Conservation (phyloP, 2,329 filamentous ascomycete species). For the Sarocladium strictum region DNA sequence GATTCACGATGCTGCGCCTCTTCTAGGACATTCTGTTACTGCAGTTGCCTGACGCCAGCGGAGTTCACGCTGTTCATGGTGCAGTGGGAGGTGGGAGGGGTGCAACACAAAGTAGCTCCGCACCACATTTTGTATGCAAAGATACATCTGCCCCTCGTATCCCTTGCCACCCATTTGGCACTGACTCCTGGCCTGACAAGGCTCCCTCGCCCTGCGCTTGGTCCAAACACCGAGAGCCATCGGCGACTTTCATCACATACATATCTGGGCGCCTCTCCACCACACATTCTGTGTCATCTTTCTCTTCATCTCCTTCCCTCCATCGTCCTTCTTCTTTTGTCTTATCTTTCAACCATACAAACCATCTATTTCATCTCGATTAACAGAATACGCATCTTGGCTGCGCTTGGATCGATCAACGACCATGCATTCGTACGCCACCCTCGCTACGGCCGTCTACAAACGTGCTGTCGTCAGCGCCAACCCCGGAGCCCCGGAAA, state of each 20-base stretch:
- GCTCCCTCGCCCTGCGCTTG: background rate
- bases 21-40: no score
- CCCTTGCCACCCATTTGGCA: no score
- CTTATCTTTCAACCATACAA: conserved; percentile 9
- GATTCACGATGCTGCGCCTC: no score
- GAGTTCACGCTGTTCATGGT: no score
- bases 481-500: background rate
- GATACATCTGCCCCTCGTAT: no score
- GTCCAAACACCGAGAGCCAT: background rate
- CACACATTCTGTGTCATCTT: conserved; percentile 7
- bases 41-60: no score
- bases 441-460: conserved; percentile 4
- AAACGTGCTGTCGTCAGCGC: conserved; percentile 1
- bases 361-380: background rate
- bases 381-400: background rate
- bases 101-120: no score
- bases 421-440: conserved; percentile 5
- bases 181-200: no score
- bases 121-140: no score
- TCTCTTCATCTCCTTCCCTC: background rate
- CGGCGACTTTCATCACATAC: background rate
- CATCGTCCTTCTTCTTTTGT: conserved; percentile 5
- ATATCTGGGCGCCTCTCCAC: conserved; percentile 9
- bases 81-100: no score
- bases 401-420: background rate